Conservation (phyloP, 129 eudicot genomes). For the Flaveria brownii region DNA sequence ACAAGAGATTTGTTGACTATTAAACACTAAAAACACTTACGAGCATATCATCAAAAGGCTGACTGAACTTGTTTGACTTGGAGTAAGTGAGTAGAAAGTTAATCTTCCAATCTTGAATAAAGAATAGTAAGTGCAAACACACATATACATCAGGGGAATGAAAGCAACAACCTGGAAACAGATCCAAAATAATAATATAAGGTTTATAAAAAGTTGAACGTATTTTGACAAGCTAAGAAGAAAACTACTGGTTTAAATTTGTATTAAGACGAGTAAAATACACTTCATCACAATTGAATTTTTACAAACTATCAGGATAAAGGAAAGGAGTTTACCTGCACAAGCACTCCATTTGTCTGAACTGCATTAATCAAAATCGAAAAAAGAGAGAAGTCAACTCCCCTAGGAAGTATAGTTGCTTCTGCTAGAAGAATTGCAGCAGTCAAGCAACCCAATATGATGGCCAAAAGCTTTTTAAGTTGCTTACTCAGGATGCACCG, state of each 20-base stretch:
- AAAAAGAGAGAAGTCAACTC: slow-evolving; percentile 81
- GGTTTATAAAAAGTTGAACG: neutral
- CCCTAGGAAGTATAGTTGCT: slow-evolving; percentile 82
- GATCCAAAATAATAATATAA: neutral
- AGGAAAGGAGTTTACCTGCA: slow-evolving; percentile 56
- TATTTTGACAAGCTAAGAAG: neutral
- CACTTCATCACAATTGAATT: too few species aligned
- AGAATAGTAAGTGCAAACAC: slow-evolving; percentile 90
- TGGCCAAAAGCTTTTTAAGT: slow-evolving; percentile 60
- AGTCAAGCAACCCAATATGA: slow-evolving; percentile 73
- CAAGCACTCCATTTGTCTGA: slow-evolving; percentile 61
- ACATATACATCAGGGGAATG: slow-evolving; percentile 85
- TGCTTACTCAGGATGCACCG: slow-evolving; percentile 68
- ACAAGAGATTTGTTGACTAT: neutral
- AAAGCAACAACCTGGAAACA: slow-evolving; percentile 63
- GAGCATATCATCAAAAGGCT: slow-evolving; percentile 91
- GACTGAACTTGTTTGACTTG: slow-evolving; percentile 95
- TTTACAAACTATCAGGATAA: neutral
- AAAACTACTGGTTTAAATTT: neutral
- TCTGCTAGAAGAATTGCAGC: slow-evolving; percentile 91
- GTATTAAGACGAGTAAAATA: too few species aligned
- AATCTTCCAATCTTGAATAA: slow-evolving; percentile 79
- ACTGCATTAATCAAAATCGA: slow-evolving; percentile 63
- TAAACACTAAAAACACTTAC: slow-evolving; percentile 43
- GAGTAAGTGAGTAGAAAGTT: slow-evolving; percentile 85